A percentile compares a stretch with the other conserved stretches of the same genome.
Evolutionary conservation across 441 rosid species (phyloP).

Genomic region (Populus hybrid): DNA sequence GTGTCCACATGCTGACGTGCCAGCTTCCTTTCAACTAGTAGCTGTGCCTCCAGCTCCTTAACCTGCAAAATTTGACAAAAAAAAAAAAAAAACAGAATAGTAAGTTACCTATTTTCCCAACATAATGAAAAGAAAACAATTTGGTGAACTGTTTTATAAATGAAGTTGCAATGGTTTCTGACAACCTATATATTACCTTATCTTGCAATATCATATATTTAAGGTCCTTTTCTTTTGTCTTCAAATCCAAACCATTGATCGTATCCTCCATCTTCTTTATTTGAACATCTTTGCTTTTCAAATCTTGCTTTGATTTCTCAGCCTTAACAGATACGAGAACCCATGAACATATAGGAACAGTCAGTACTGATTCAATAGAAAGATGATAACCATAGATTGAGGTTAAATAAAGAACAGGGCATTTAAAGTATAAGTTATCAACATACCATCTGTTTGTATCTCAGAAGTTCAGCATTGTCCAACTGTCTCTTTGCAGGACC

Average conservation of each 20-base stretch:
- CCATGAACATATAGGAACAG: not conserved
- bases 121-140: not conserved
- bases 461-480: slow-evolving; percentile 70
- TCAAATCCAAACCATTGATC: slow-evolving; percentile 59
- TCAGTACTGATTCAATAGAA: not conserved
- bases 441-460: slow-evolving; percentile 77
- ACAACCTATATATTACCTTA: slow-evolving; percentile 43
- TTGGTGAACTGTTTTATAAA: not conserved
- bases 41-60: slow-evolving; percentile 87
- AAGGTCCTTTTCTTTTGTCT: slow-evolving; percentile 76
- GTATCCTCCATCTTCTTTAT: slow-evolving; percentile 87
- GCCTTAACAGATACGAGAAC: slow-evolving; percentile 35
- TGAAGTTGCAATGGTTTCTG: not conserved
- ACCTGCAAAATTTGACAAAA: slow-evolving; percentile 37
- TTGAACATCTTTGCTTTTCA: slow-evolving; percentile 81
- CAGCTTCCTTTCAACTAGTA: slow-evolving; percentile 84
- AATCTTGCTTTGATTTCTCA: slow-evolving; percentile 80
- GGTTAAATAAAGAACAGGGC: not conserved
- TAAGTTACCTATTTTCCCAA: not conserved
- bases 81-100: not conserved
- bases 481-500: slow-evolving; percentile 86
- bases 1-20: slow-evolving; percentile 95
- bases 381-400: not conserved
- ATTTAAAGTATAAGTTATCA: not conserved
- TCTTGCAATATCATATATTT: slow-evolving; percentile 80